Base-by-base conservation (phyloP, 176 grass and related monocot species). In the Musa beccarii region DNA sequence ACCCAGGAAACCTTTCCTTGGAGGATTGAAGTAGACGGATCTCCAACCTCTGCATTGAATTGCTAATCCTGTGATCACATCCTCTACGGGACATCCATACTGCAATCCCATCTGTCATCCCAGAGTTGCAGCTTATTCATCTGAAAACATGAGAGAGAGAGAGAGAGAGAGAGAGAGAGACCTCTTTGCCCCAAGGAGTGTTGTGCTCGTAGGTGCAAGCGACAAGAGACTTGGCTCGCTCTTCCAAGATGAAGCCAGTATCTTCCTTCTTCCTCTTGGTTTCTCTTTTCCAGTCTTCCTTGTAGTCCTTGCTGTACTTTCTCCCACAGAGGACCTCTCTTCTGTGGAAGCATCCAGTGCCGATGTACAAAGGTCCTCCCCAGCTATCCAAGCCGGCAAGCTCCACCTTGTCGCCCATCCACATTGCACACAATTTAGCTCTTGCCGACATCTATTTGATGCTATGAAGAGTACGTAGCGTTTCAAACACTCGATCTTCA, bases 21-120 rank as follows among this genome's bases (percentile, higher is more conserved):
- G 53, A 54, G 85, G 93, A 57, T 83, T 76, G 9, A 71, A 72
- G 19, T 54, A 92, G 28, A 84, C 73, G 3, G 93, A 92, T 67
- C 78, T 16, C 93, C 93, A 96, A 59, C 93, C 93, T 79, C 93
- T 78, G 34, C 90, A 97, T 49, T 93, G 84, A 75, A 97, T 93
- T 55, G 54, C 53, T 29, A 97, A 29, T 72, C 90, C 88, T 1
- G 94, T 93, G 75, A 93, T 78, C 7, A 93, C 43, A 80, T 97
- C 93, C 73, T 97, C 90, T 23, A 91, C 88, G 22, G 84, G 13
- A 13, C 79, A 90, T 0, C 79, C 93, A 52, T 97, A 97, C 81
- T 83, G 90, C 54, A 97, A 6, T 21, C 90, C 93, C 66, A 92
- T 80, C 92, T 92, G 92, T 43, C 81, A 87, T 89, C 80, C 53